Evolutionary conservation across 1,284 basidiomycete genomes (phyloP).

Genomic region (Boletellus deceptivus): DNA sequence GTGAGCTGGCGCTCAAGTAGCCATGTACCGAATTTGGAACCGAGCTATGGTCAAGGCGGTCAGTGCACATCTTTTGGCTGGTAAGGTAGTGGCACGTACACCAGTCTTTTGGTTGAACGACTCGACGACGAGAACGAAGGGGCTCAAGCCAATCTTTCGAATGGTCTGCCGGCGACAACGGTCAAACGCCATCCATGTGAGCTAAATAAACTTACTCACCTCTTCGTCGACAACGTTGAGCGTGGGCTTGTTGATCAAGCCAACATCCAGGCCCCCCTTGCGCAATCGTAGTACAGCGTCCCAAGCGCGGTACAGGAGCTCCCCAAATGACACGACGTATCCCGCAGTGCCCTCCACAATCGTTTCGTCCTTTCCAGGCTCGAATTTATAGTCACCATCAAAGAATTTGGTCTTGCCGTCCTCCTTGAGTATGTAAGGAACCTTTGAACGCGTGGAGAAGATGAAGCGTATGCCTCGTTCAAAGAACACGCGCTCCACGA

Average conservation of each 20-base stretch:
- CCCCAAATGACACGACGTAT: conserved; percentile 78
- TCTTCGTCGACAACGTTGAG: conserved; percentile 81
- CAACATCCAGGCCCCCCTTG: conserved; percentile 71
- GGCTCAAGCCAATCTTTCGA: conserved; percentile 65
- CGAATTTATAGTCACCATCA: conserved; percentile 70
- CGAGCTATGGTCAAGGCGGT: conserved; percentile 47
- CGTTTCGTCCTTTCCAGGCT: conserved; percentile 79
- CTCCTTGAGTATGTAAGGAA: conserved; percentile 80
- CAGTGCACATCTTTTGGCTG: background rate
- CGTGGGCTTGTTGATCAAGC: conserved; percentile 81
- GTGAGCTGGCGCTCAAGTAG: conserved; percentile 76
- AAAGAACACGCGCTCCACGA: conserved; percentile 77
- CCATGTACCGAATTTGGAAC: conserved; percentile 81
- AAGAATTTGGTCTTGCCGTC: conserved; percentile 67
- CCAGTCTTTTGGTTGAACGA: conserved; percentile 87
- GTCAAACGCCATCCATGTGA: background rate
- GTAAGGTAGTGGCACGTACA: conserved; percentile 39
- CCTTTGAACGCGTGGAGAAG: conserved; percentile 84
- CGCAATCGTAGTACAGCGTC: conserved; percentile 76
- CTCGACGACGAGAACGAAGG: conserved; percentile 81
- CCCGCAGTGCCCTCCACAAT: conserved; percentile 68
- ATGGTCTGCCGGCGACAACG: conserved; percentile 43
- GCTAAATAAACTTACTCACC: conserved; percentile 34
- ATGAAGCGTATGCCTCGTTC: conserved; percentile 77
- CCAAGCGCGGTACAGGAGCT: conserved; percentile 78